A percentile compares a stretch with the other conserved stretches of the same genome.
phyloP scores from a whole-genome alignment of 208 protist species.

The Balamuthia mandrillaris region DNA sequence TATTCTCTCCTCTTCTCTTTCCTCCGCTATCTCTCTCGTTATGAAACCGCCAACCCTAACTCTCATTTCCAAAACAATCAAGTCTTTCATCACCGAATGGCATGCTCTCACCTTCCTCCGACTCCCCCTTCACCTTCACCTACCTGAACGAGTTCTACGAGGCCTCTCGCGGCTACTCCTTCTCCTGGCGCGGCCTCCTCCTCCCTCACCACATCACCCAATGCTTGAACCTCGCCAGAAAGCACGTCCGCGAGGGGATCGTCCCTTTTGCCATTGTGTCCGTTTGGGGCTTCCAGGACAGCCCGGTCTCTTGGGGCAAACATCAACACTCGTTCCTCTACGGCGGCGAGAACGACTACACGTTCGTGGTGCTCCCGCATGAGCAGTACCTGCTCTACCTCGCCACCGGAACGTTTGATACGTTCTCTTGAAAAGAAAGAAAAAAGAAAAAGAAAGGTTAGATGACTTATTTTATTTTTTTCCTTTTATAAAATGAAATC shows the following conservation, averaged over 20 bases:
- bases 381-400: constrained; percentile 13
- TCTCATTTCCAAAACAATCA: too few relatives aligned
- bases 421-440: too few relatives aligned
- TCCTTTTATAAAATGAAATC: too few relatives aligned
- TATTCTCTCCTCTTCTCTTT: not conserved
- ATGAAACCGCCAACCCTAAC: too few relatives aligned
- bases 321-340: not conserved
- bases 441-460: too few relatives aligned
- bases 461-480: too few relatives aligned
- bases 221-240: not conserved
- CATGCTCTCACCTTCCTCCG: too few relatives aligned
- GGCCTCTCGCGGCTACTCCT: too few relatives aligned
- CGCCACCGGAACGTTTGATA: constrained; percentile 1
- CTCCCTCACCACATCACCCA: not conserved
- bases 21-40: not conserved
- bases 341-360: constrained; percentile 36
- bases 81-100: too few relatives aligned
- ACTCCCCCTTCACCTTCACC: too few relatives aligned
- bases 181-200: not conserved
- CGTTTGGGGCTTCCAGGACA: constrained; percentile 28
- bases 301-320: constrained; percentile 19
- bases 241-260: not conserved
- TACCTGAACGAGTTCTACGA: too few relatives aligned
- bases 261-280: not conserved
- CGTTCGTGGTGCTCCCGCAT: constrained; percentile 19